A percentile compares a stretch with the other conserved stretches of the same genome.
These are phyloP conservation scores for Aspergillus sp. DNA, from an alignment of 2,329 filamentous ascomycete genomes.

Conservation along the genomic window DNA sequence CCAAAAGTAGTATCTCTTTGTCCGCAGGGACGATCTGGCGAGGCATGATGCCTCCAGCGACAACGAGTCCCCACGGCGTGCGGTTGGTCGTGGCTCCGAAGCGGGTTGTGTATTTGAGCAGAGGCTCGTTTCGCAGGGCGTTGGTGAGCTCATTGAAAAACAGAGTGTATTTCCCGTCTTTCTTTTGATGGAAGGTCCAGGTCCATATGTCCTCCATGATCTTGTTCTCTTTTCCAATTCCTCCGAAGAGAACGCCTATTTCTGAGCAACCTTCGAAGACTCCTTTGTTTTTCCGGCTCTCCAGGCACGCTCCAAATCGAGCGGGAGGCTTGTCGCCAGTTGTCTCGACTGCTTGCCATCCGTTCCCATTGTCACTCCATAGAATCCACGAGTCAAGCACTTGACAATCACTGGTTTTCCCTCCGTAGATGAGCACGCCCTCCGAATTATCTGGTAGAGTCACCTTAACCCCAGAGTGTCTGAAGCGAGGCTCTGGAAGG, in stretches of 20 bases:
- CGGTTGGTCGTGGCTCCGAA: constrained; percentile 49
- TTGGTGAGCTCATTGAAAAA: constrained; percentile 21
- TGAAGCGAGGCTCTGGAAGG: constrained; percentile 65
- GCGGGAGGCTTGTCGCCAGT: constrained; percentile 36
- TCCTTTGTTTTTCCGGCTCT: no score
- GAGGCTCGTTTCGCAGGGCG: constrained; percentile 17
- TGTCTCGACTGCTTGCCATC: constrained; percentile 44
- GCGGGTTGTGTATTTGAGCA: constrained; percentile 30
- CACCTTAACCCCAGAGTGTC: constrained; percentile 59
- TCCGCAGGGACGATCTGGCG: constrained; percentile 32
- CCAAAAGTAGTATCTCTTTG: constrained; percentile 49
- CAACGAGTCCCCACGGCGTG: constrained; percentile 40
- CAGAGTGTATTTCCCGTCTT: constrained; percentile 22
- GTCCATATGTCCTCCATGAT: constrained; percentile 57
- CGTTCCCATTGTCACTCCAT: constrained; percentile 42
- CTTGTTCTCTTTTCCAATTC: constrained; percentile 59
- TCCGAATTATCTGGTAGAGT: constrained; percentile 27
- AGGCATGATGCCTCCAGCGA: constrained; percentile 48
- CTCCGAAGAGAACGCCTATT: constrained; percentile 63
- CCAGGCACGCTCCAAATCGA: constrained; percentile 52
- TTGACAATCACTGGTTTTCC: constrained; percentile 47
- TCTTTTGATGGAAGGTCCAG: constrained; percentile 52
- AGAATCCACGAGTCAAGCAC: constrained; percentile 50
- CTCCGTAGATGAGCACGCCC: constrained; percentile 55
- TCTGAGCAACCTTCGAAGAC: no score